phyloP scores from a whole-genome alignment of 2,329 filamentous ascomycete species.

The Colletotrichum eremochloae region DNA sequence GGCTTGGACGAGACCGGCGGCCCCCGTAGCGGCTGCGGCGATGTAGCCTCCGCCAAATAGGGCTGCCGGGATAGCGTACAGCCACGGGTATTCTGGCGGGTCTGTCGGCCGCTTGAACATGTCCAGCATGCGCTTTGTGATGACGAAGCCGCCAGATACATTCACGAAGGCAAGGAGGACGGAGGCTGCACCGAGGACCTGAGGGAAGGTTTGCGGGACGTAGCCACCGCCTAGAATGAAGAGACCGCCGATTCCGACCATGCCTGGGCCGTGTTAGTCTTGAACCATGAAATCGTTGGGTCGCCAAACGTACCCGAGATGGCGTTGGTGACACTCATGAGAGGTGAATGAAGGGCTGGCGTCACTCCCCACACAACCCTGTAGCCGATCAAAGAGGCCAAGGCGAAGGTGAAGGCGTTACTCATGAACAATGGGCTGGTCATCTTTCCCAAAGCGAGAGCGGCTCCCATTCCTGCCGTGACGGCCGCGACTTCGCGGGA shows the following conservation, averaged over 20 bases:
- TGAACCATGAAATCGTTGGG: background rate
- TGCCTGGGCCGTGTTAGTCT: conserved; percentile 59
- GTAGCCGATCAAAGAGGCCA: conserved; percentile 89
- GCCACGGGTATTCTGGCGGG: conserved; percentile 88
- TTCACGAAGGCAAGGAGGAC: conserved; percentile 91
- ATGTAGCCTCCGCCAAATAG: conserved; percentile 86
- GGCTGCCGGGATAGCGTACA: conserved; percentile 82
- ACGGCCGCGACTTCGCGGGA: conserved; percentile 81
- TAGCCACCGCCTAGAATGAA: conserved; percentile 91
- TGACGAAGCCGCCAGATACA: conserved; percentile 88
- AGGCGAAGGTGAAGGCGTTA: conserved; percentile 86
- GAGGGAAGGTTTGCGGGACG: conserved; percentile 82
- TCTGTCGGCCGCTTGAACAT: conserved; percentile 91
- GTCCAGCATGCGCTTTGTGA: conserved; percentile 93
- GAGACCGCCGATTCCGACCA: conserved; percentile 90
- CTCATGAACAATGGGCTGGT: conserved; percentile 89
- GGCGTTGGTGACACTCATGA: conserved; percentile 95
- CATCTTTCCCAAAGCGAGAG: conserved; percentile 82
- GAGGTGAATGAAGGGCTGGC: conserved; percentile 85
- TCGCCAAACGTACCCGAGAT: conserved; percentile 73
- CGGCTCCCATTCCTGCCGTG: conserved; percentile 82
- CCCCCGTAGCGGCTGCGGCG: conserved; percentile 83
- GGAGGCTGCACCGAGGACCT: conserved; percentile 81
- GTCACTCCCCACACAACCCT: conserved; percentile 89
- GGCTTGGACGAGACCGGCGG: conserved; percentile 86